phyloP scores from a whole-genome alignment of 2,329 filamentous ascomycete genomes.

The Rugonectria rugulosa region DNA sequence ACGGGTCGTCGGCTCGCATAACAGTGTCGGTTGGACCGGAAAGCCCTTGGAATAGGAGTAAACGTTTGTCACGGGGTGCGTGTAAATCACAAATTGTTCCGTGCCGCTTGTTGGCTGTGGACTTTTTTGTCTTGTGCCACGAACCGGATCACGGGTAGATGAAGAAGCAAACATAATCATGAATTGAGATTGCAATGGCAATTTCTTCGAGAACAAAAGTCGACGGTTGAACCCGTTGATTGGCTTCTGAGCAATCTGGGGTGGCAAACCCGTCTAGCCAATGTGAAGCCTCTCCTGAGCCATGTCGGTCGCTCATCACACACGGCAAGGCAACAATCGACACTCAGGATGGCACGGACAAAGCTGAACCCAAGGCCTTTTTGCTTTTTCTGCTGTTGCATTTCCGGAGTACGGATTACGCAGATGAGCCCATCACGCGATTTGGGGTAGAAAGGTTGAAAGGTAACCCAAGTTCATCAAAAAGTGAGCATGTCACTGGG shows the following conservation, averaged over 20 bases:
- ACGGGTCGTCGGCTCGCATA: too few species aligned
- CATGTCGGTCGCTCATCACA: constrained; percentile 4
- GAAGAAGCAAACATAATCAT: background rate
- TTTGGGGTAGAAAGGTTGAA: too few species aligned
- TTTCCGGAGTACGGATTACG: too few species aligned
- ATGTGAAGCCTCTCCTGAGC: background rate
- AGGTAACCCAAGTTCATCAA: too few species aligned
- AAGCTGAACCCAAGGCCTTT: background rate
- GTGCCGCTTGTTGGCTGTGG: background rate
- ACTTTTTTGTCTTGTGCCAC: background rate
- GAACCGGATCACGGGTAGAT: constrained; percentile 4
- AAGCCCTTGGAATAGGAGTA: too few species aligned
- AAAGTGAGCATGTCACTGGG: background rate
- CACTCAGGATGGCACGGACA: constrained; percentile 17
- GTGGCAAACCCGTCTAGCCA: background rate
- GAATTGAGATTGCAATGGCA: background rate
- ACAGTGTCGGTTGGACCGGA: too few species aligned
- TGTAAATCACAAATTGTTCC: constrained; percentile 11
- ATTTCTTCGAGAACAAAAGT: too few species aligned
- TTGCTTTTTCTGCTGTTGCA: too few species aligned
- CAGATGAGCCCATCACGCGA: too few species aligned
- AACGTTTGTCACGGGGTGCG: background rate
- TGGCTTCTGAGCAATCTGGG: background rate
- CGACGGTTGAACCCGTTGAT: background rate
- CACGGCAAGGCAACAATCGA: too few species aligned